Evolutionary conservation across 345 rosid genomes (phyloP).

Genomic region (Ceriops decandra): DNA sequence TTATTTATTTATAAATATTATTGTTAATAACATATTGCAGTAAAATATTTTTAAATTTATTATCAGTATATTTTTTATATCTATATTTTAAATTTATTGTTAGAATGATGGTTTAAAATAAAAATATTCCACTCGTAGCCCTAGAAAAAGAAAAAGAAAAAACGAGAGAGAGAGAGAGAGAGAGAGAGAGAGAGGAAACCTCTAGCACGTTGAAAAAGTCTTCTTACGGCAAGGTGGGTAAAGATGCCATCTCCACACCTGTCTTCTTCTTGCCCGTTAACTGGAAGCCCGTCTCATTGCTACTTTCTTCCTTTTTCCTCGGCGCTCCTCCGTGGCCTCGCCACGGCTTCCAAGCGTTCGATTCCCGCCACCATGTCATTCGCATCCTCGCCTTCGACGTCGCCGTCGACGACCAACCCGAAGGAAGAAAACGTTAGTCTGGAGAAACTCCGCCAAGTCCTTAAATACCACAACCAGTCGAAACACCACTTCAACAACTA

Average conservation of each 20-base stretch:
- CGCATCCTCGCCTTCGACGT: conserved; percentile 32
- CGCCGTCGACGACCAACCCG: conserved; percentile 20
- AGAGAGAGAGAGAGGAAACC: too few species aligned
- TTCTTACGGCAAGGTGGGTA: too few species aligned
- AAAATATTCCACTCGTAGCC: too few species aligned
- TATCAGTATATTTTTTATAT: too few species aligned
- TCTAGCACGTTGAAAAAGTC: neutral
- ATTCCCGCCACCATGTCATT: conserved; percentile 26
- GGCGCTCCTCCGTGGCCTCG: conserved; percentile 16
- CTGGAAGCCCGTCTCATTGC: neutral
- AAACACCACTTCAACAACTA: conserved; percentile 62
- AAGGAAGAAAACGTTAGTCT: conserved; percentile 5
- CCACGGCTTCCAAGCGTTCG: conserved; percentile 2
- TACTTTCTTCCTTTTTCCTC: neutral
- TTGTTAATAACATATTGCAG: neutral
- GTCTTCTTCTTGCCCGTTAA: neutral
- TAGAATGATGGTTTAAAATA: too few species aligned
- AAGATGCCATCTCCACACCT: conserved; percentile 10
- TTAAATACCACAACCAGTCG: conserved; percentile 69
- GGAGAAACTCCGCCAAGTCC: conserved; percentile 42
- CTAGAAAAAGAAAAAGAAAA: neutral
- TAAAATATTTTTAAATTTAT: too few species aligned
- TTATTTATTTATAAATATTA: neutral
- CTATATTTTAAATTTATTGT: too few species aligned
- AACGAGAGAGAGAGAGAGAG: neutral